Conservation (phyloP, 345 rosid species). For the Populus simonii region DNA sequence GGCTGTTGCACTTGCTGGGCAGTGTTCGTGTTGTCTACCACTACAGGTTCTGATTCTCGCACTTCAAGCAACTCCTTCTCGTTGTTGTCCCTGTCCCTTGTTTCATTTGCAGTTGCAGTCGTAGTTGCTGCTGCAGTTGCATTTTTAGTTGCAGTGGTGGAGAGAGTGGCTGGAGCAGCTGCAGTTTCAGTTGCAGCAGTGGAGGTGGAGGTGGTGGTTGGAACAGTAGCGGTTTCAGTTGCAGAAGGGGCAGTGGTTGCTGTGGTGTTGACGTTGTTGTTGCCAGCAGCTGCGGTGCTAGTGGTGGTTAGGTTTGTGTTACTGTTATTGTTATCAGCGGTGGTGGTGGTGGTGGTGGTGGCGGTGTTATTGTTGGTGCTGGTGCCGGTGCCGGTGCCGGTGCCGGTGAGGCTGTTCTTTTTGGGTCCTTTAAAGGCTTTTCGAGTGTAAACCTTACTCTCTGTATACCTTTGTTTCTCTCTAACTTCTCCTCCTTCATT, state of each 20-base stretch:
- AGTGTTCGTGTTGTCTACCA: constrained; percentile 31
- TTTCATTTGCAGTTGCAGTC: neutral
- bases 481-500: constrained; percentile 44
- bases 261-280: neutral
- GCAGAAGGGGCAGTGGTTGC: neutral
- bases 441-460: constrained; percentile 73
- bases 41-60: constrained; percentile 30
- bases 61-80: constrained; percentile 31
- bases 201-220: neutral
- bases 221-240: neutral
- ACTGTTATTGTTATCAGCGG: neutral
- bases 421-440: constrained; percentile 57
- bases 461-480: constrained; percentile 61
- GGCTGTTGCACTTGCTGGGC: constrained; percentile 29
- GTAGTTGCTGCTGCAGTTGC: neutral
- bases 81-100: neutral
- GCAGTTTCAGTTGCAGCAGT: neutral
- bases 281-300: neutral
- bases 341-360: neutral
- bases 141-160: neutral
- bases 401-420: constrained; percentile 25
- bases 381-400: neutral
- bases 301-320: neutral
- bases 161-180: neutral
- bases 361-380: neutral